Percentiles rank a stretch among this genome's conserved stretches.
phyloP scores from a whole-genome alignment of 495 filamentous ascomycete genomes.

The Evansstolkia leycettana region DNA sequence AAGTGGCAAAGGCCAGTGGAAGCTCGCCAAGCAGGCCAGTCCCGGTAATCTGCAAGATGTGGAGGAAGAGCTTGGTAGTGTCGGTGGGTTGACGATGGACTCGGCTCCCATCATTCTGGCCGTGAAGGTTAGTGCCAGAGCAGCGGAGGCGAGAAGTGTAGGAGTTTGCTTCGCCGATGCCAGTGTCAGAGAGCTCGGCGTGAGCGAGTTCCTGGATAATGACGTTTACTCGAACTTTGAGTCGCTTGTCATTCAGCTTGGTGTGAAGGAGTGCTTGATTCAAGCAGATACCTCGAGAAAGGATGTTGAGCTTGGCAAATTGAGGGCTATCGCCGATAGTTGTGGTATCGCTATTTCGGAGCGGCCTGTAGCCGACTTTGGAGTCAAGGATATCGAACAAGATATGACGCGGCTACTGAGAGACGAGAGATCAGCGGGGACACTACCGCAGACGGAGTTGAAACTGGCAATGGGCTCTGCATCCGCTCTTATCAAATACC shows the following conservation, averaged over 20 bases:
- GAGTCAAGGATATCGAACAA: slow-evolving; percentile 88
- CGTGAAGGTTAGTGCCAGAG: slow-evolving; percentile 82
- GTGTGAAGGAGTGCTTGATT: slow-evolving; percentile 86
- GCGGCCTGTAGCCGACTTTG: slow-evolving; percentile 63
- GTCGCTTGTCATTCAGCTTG: slow-evolving; percentile 87
- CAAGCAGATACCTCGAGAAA: slow-evolving; percentile 64
- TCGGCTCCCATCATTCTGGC: slow-evolving; percentile 87
- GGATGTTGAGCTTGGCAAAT: slow-evolving; percentile 81
- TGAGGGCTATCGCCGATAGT: slow-evolving; percentile 76
- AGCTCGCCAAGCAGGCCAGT: slow-evolving; percentile 78
- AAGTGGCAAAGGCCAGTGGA: slow-evolving; percentile 72
- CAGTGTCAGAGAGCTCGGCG: slow-evolving; percentile 86
- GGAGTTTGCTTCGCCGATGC: slow-evolving; percentile 98
- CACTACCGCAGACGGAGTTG: slow-evolving; percentile 80
- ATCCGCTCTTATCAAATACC: slow-evolving; percentile 86
- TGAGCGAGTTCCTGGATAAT: slow-evolving; percentile 96
- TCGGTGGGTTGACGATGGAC: slow-evolving; percentile 52
- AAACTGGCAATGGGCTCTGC: slow-evolving; percentile 97
- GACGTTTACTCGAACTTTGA: slow-evolving; percentile 98
- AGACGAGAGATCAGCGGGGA: slow-evolving; percentile 65
- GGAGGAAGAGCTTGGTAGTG: slow-evolving; percentile 79
- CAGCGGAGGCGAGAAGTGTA: slow-evolving; percentile 71
- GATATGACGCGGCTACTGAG: slow-evolving; percentile 78
- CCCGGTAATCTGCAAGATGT: slow-evolving; percentile 95
- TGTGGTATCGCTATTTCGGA: slow-evolving; percentile 85